Evolutionary conservation across 176 grass and related monocot species (phyloP).

Genomic region (Aegilops longissima): DNA sequence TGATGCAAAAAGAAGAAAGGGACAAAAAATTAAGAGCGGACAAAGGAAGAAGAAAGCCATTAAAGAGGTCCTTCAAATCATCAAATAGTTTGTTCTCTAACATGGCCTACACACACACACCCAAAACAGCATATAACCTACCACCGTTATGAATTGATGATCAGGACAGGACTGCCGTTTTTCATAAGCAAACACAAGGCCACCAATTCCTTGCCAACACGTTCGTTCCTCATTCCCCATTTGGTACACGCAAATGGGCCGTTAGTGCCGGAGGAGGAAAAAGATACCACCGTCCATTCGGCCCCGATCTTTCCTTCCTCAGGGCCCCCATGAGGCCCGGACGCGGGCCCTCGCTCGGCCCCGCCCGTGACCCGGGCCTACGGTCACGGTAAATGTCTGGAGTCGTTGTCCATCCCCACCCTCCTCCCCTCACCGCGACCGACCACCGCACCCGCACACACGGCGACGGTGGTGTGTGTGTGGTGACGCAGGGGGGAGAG

Average conservation of each 20-base stretch:
- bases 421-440: neutral
- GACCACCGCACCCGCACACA: neutral
- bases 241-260: neutral
- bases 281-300: neutral
- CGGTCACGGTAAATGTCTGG: neutral
- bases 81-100: no score
- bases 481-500: neutral
- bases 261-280: neutral
- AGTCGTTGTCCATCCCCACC: no score
- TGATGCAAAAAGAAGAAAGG: no score
- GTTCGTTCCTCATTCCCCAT: neutral
- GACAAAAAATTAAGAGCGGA: no score
- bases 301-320: neutral
- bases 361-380: neutral
- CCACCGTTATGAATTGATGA: no score
- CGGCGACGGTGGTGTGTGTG: neutral
- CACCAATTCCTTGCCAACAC: neutral
- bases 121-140: no score
- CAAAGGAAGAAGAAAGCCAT: no score
- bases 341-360: neutral
- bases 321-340: neutral
- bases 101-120: no score
- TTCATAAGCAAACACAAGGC: neutral
- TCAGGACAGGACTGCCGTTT: no score
- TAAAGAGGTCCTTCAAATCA: no score